Evolutionary conservation across 768 basidiomycete species (phyloP), one percentile per base, ranked within the genome.

Genomic region (Collybia sordida): DNA sequence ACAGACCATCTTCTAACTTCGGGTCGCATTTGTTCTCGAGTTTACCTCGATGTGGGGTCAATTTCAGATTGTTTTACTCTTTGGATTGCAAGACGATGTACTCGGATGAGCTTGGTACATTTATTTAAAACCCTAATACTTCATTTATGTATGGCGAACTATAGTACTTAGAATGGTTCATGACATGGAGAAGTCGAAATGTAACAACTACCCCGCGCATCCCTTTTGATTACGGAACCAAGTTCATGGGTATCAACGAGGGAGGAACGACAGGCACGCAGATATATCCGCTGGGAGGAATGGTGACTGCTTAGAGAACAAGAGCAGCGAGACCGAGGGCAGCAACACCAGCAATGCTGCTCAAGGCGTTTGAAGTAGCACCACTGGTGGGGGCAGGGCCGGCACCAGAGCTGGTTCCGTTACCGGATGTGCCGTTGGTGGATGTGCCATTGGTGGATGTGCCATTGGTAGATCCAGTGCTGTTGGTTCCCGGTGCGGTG

Each of bases 241-340:
- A 11, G 23, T 42, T 11, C 42, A 21, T 31, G 31, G 31, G 31
- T 31, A 31, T 31, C 31, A 31, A 31, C 14, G 31, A 43, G 12
- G 39, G 39, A 6, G 21, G 12, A 19, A 44, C 9, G 35, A 14
- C 8, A 11, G 21, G 12, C 21, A 45, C 27, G 21, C 21, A 15
- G 18, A 22, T 24, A 38, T 24, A 3, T 31, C 31, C 45, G 22
- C 35, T 6, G 23, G 37, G 37, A 8, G 35, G 7, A 36, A 22
- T 24, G 44, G 6, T 14, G 17, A 19, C 3, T 8, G 24, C 45
- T 73, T 68, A 81, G 56, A 81, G 73, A 28, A 66, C 66, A 55
- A 80, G 62, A 5, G 76, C 77, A 19, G 72, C 66, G 49, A 75
- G 64, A 42, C 71, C 75, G 42, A 75, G 59, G 49, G 73, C 79